Evolutionary conservation across 441 rosid species (phyloP).

Genomic region (Erodium trifolium): DNA sequence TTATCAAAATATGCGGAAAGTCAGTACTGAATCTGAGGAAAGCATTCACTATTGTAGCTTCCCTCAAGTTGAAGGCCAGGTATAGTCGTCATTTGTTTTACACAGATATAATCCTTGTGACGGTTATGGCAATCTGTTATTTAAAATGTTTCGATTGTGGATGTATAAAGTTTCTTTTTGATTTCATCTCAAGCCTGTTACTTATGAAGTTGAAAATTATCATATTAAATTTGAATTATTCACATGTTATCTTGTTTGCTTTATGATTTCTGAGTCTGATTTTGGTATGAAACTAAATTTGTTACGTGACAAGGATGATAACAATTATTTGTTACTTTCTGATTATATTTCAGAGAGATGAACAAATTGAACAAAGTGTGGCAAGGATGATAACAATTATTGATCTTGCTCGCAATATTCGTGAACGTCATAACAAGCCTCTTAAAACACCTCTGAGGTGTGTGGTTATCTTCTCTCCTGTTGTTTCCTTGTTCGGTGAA

Average conservation of each 20-base stretch:
- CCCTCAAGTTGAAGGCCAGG: slow-evolving; percentile 80
- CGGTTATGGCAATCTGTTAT: no score
- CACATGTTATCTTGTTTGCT: no score
- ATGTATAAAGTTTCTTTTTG: no score
- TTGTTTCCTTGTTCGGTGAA: background rate
- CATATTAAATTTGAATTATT: no score
- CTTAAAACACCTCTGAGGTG: slow-evolving; percentile 91
- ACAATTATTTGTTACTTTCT: no score
- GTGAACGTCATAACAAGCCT: slow-evolving; percentile 89
- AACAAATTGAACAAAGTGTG: slow-evolving; percentile 88
- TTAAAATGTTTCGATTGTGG: no score
- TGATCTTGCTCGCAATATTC: slow-evolving; percentile 93
- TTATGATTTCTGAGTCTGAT: background rate
- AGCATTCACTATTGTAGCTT: slow-evolving; percentile 81
- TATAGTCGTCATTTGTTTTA: slow-evolving; percentile 21
- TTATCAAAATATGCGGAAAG: slow-evolving; percentile 92
- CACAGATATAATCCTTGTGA: no score
- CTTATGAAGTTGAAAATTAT: no score
- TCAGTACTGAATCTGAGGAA: slow-evolving; percentile 56
- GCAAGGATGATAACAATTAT: slow-evolving; percentile 91
- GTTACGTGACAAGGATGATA: slow-evolving; percentile 8
- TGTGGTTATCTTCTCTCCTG: slow-evolving; percentile 13
- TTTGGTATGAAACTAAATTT: background rate
- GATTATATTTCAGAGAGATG: slow-evolving; percentile 49
- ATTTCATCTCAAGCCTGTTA: no score